Percentiles rank a stretch among this genome's conserved stretches.
Evolutionary conservation across 345 rosid genomes (phyloP).

Genomic region (Dovyalis caffra): DNA sequence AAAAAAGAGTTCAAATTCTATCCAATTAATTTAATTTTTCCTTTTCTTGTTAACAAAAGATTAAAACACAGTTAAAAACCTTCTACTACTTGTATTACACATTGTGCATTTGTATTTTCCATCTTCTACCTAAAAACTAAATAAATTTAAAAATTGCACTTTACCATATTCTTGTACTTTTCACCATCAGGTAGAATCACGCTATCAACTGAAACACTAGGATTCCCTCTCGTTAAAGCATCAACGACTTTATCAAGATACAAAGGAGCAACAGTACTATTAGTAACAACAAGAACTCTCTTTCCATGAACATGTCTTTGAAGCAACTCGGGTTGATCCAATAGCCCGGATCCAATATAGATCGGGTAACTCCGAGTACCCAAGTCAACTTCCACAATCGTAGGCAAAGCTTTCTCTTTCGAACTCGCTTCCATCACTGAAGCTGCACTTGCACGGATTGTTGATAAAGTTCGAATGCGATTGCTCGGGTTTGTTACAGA

Average conservation of each 20-base stretch:
- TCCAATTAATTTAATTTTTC: too few relatives aligned
- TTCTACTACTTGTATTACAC: too few relatives aligned
- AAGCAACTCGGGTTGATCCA: conserved; percentile 70
- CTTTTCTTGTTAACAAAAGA: too few relatives aligned
- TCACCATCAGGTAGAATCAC: conserved; percentile 95
- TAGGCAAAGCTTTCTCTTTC: conserved; percentile 35
- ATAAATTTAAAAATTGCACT: conserved; percentile 4
- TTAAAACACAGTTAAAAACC: too few relatives aligned
- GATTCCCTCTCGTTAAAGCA: conserved; percentile 76
- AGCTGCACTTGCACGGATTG: conserved; percentile 49
- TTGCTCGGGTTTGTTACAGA: conserved; percentile 17
- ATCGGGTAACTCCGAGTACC: conserved; percentile 94
- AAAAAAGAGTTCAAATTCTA: too few relatives aligned
- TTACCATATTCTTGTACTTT: conserved; percentile 82
- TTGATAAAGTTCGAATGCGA: conserved; percentile 9
- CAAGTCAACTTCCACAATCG: conserved; percentile 80
- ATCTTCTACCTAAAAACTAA: too few relatives aligned
- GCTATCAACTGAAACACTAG: conserved; percentile 75
- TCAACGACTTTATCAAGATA: conserved; percentile 78
- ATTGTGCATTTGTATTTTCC: too few relatives aligned
- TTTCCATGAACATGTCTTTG: conserved; percentile 97
- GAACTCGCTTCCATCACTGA: conserved; percentile 54
- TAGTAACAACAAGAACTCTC: conserved; percentile 92
- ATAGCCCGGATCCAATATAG: conserved; percentile 87
- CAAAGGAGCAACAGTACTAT: conserved; percentile 62